Evolutionary conservation across 2,329 filamentous ascomycete genomes (phyloP).

Genomic region (Alternaria gansuensis): DNA sequence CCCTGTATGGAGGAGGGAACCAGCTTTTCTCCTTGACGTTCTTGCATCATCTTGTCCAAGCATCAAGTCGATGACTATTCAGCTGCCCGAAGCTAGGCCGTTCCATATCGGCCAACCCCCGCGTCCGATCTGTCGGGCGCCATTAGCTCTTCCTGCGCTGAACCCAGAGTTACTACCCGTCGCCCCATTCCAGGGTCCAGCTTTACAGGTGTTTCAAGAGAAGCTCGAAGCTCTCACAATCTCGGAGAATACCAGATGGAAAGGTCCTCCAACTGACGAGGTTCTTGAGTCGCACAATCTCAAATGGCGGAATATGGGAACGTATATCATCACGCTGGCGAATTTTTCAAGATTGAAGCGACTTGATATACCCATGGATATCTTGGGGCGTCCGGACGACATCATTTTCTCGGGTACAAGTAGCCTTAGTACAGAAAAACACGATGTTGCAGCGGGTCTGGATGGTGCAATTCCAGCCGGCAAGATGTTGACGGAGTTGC

Average conservation of each 20-base stretch:
- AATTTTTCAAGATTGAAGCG: slow-evolving; percentile 18
- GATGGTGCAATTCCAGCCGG: not conserved
- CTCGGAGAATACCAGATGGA: slow-evolving; percentile 17
- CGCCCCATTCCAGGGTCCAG: slow-evolving; percentile 20
- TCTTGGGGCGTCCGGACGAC: slow-evolving; percentile 13
- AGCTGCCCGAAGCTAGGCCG: slow-evolving; percentile 18
- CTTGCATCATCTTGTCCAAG: slow-evolving; percentile 25
- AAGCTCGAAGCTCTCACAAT: slow-evolving; percentile 28
- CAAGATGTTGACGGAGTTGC: not conserved
- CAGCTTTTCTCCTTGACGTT: slow-evolving; percentile 24
- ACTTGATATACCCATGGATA: slow-evolving; percentile 23
- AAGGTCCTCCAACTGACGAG: slow-evolving; percentile 19
- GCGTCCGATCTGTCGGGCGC: not conserved
- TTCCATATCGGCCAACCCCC: slow-evolving; percentile 8
- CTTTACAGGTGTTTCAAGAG: slow-evolving; percentile 10
- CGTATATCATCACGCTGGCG: slow-evolving; percentile 21
- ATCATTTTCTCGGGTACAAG: slow-evolving; percentile 13
- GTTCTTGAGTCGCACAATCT: slow-evolving; percentile 19
- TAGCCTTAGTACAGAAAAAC: not conserved
- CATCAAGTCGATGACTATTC: slow-evolving; percentile 22
- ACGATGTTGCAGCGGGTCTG: not conserved
- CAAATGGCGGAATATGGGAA: slow-evolving; percentile 22
- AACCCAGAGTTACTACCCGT: slow-evolving; percentile 13
- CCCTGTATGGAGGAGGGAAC: slow-evolving; percentile 12
- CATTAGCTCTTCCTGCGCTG: not conserved